A percentile compares a stretch with the other conserved stretches of the same genome.
Conservation (phyloP, 164 flowering plant species). For the Magnolia sinica region DNA sequence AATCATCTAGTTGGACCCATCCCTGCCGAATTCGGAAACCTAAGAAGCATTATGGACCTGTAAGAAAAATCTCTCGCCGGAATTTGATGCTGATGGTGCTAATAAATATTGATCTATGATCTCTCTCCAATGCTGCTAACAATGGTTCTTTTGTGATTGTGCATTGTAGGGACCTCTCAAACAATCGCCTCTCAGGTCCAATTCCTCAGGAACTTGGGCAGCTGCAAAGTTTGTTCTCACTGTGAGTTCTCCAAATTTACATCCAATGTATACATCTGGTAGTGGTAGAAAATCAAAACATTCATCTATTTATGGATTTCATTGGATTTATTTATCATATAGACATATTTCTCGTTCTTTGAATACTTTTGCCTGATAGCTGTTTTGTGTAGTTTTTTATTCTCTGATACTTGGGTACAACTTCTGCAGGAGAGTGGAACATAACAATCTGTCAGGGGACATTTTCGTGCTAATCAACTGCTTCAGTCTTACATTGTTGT, state of each 20-base stretch:
- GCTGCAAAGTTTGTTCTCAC: constrained; percentile 64
- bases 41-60: constrained; percentile 91
- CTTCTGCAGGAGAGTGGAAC: constrained; percentile 57
- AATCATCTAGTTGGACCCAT: constrained; percentile 60
- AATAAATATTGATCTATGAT: neutral
- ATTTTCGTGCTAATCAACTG: constrained; percentile 52
- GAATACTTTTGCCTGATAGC: neutral
- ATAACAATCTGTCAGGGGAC: constrained; percentile 75
- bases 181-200: constrained; percentile 61
- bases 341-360: too few relatives aligned
- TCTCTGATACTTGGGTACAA: constrained; percentile 1
- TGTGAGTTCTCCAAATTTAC: constrained; percentile 46
- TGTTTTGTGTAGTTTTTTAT: neutral
- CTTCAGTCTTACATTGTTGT: constrained; percentile 70
- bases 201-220: constrained; percentile 84
- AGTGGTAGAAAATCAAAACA: too few relatives aligned
- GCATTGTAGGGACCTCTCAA: constrained; percentile 68
- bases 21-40: constrained; percentile 87
- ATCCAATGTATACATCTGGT: neutral
- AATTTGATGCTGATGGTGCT: neutral
- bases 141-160: neutral
- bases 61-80: constrained; percentile 24
- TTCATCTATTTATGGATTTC: neutral
- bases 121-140: neutral
- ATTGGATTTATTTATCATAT: neutral